Conservation (phyloP, 1,284 basidiomycete genomes). For the Moniliella sp. region DNA sequence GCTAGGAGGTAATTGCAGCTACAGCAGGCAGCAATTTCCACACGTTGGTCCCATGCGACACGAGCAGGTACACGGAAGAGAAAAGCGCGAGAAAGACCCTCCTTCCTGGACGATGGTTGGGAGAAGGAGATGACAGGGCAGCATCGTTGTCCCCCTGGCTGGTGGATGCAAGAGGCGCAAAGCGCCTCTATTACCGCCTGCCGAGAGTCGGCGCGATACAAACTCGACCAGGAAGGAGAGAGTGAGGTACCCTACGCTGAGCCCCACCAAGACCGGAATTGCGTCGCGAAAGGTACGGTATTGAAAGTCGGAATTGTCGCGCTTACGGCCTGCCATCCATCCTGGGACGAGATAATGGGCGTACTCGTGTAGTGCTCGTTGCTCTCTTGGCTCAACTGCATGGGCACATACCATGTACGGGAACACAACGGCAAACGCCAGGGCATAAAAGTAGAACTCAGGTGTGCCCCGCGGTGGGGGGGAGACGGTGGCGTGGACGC, state of each 20-base stretch:
- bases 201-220: constrained; percentile 1
- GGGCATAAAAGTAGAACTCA: constrained; percentile 62
- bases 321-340: constrained; percentile 38
- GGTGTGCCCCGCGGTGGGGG: constrained; percentile 55
- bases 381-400: constrained; percentile 47
- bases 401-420: constrained; percentile 61
- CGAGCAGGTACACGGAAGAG: constrained; percentile 49
- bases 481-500: no score
- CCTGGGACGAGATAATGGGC: constrained; percentile 42
- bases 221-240: constrained; percentile 19
- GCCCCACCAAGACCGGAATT: constrained; percentile 16
- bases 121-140: no score
- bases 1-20: constrained; percentile 49
- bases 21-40: constrained; percentile 59
- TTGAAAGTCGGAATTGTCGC: constrained; percentile 37
- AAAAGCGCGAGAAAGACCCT: constrained; percentile 38
- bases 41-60: constrained; percentile 64
- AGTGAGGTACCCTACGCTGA: constrained; percentile 22
- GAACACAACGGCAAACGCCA: constrained; percentile 46
- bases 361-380: constrained; percentile 53
- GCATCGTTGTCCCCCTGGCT: no score
- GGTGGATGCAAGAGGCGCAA: no score
- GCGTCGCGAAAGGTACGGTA: constrained; percentile 34
- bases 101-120: background rate
- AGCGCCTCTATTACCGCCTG: no score